These are phyloP conservation scores for Calonectria fujianensis DNA, from an alignment of 2,329 filamentous ascomycete genomes.

Conservation along the genomic window DNA sequence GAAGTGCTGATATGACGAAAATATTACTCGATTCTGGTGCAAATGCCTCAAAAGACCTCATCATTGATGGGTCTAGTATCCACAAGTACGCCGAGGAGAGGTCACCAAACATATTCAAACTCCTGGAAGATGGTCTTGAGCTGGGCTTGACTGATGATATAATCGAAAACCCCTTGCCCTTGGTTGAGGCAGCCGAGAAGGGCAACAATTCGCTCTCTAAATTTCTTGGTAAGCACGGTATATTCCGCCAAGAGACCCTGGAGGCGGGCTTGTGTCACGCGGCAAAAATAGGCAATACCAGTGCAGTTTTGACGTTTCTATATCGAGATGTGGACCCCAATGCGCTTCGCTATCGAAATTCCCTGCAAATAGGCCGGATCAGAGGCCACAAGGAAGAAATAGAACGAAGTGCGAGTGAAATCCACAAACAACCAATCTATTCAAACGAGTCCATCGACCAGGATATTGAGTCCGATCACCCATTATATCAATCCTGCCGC, in stretches of 20 bases:
- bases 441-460: neutral
- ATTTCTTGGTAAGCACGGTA: neutral
- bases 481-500: neutral
- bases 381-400: neutral
- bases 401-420: neutral
- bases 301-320: neutral
- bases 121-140: neutral
- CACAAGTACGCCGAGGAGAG: neutral
- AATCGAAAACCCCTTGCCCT: neutral
- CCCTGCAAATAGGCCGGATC: neutral
- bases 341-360: conserved; percentile 3
- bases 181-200: conserved; percentile 2
- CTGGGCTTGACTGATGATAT: neutral
- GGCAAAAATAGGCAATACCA: rapidly evolving
- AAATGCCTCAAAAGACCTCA: neutral
- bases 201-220: neutral
- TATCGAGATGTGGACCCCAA: conserved; percentile 17
- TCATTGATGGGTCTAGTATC: neutral
- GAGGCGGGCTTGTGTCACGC: conserved; percentile 8
- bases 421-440: neutral
- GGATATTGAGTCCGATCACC: neutral
- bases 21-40: neutral
- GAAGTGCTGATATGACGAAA: neutral
- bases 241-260: neutral
- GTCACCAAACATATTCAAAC: neutral